Base-by-base conservation (phyloP, 1,284 basidiomycete genomes). In the Schizophyllum commune region DNA sequence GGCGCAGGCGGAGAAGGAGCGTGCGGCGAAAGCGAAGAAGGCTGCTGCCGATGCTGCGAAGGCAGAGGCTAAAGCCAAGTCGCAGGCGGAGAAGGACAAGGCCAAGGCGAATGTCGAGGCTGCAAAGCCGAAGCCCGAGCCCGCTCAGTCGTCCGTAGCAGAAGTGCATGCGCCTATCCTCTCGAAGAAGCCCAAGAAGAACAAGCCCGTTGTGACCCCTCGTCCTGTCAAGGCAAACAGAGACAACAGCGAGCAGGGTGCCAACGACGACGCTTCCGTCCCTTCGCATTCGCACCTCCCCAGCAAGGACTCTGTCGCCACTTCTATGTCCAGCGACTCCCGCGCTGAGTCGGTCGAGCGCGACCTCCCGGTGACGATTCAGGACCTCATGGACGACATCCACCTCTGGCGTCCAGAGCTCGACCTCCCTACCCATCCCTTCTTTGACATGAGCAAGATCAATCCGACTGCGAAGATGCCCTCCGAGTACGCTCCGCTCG, bases 161-260 rank as follows among this genome's bases (percentile, higher is more conserved):
- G 68, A 71, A 7, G 67, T 78, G 1, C 89, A 90, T 68, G 83
- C 83, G 17, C 89, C 89, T 17, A 80, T 91, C 51, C 75, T 90
- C 47, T 91, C 89, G 21, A 90, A 85, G 71, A 85, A 89, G 74
- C 86, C 89, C 3, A 91, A 89, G 79, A 91, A 91, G 73, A 89
- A 79, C 67, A 91, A 86, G 68, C 86, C 88, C 0, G 68, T 79
- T 56, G 64, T 82, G 60, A 27, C 53, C 11, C 39, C 39, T 47
- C 88, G 85, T 68, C 80, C 82, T 2, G 79, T 84, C 67, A 83
- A 77, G 65, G 64, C 66, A 17, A 63, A 69, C 1, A 55, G 22
- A 19, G 82, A 83, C 17, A 76, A 81, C 8, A 79, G 75, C 0
- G 73, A 73, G 56, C 67, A 76, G 34, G 77, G 76, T 55, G 81